Conservation (phyloP, 495 filamentous ascomycete species). For the Rhypophila decipiens region DNA sequence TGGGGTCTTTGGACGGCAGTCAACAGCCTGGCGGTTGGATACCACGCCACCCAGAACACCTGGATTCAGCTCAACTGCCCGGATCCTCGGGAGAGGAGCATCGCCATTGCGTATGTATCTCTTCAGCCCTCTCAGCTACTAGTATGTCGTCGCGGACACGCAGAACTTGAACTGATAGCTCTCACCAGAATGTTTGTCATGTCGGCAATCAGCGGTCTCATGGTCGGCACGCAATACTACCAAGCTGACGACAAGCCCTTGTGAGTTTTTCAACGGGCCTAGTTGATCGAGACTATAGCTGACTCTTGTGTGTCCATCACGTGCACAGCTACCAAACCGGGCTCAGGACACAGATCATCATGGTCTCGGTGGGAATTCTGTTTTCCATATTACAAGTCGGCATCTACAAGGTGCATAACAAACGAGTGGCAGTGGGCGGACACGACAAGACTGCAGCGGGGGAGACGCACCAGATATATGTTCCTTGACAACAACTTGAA, state of each 20-base stretch:
- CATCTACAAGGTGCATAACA: neutral
- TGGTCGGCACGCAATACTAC: conserved; percentile 24
- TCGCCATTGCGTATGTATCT: conserved; percentile 43
- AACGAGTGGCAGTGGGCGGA: neutral
- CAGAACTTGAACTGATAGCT: conserved; percentile 2
- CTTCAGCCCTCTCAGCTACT: no score
- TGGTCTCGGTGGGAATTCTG: neutral
- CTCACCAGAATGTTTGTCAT: conserved; percentile 39
- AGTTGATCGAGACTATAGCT: neutral
- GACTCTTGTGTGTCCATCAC: neutral
- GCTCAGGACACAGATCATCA: neutral
- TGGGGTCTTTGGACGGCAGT: conserved; percentile 41
- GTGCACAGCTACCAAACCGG: neutral
- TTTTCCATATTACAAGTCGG: neutral
- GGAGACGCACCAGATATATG: neutral
- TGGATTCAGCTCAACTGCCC: conserved; percentile 47
- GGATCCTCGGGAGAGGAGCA: conserved; percentile 40
- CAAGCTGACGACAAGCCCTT: conserved; percentile 8
- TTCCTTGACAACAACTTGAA: neutral
- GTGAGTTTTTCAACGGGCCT: no score
- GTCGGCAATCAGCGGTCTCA: conserved; percentile 37
- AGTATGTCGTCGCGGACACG: no score
- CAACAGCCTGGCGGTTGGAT: conserved; percentile 34
- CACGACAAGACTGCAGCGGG: neutral
- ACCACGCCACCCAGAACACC: conserved; percentile 45